phyloP scores from a whole-genome alignment of 2,329 filamentous ascomycete genomes.

The Beauveria asiatica region DNA sequence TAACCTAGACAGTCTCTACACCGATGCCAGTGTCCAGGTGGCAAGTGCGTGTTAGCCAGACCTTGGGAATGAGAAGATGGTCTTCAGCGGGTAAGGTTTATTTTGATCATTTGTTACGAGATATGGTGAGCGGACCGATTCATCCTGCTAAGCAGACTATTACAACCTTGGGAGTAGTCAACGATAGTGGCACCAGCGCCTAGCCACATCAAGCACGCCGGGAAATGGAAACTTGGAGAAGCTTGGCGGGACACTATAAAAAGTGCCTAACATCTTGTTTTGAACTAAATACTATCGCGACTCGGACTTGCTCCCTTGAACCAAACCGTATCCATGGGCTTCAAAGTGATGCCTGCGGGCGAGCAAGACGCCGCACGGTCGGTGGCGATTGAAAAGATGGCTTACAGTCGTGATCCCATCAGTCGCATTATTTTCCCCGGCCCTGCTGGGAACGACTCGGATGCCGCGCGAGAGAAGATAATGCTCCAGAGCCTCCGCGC shows the following conservation, averaged over 20 bases:
- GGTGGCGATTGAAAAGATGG: constrained; percentile 10
- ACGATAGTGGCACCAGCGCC: not conserved
- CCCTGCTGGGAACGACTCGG: constrained; percentile 15
- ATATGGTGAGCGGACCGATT: no score
- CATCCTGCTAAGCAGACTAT: no score
- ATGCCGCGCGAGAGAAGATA: constrained; percentile 15
- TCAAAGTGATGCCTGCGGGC: constrained; percentile 5
- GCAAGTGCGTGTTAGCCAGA: no score
- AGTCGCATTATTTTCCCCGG: constrained; percentile 25
- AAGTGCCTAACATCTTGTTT: not conserved
- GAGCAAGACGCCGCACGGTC: constrained; percentile 6
- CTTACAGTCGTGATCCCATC: constrained; percentile 16
- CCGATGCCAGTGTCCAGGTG: no score
- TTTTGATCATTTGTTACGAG: no score
- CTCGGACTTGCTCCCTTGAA: not conserved
- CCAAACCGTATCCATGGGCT: not conserved
- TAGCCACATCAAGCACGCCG: constrained; percentile 8
- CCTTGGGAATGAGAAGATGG: no score
- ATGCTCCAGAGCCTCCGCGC: constrained; percentile 16
- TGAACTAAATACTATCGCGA: no score
- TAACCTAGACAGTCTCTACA: not conserved
- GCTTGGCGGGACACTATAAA: not conserved
- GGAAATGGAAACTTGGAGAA: constrained; percentile 1
- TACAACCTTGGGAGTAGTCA: not conserved
- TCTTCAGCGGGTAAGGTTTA: no score